Percentiles rank a stretch among this genome's conserved stretches.
Evolutionary conservation across 2,329 filamentous ascomycete species (phyloP).

Genomic region (Pseudogymnoascus sp.): DNA sequence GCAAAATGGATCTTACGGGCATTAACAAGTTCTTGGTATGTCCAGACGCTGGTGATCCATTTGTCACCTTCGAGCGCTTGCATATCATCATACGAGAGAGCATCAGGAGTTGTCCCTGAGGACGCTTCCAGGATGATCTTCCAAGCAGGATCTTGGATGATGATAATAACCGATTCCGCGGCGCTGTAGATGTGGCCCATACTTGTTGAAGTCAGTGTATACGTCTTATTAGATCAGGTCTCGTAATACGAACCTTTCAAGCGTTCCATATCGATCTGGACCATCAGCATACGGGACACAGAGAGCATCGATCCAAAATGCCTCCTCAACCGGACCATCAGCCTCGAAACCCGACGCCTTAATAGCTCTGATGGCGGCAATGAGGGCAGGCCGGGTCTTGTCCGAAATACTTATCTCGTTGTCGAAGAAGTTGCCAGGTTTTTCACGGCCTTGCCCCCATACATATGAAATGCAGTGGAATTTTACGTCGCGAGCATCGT

Average conservation of each 20-base stretch:
- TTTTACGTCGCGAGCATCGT: slow-evolving; percentile 7
- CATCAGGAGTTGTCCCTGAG: not conserved
- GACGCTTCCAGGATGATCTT: slow-evolving; percentile 3
- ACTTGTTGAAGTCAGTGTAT: not conserved
- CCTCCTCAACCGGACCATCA: slow-evolving; percentile 10
- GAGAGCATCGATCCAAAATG: slow-evolving; percentile 19
- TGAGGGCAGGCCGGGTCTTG: slow-evolving; percentile 15
- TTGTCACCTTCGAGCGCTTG: not conserved
- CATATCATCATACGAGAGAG: slow-evolving; percentile 1
- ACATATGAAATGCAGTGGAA: slow-evolving; percentile 20
- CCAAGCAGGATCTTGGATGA: slow-evolving; percentile 8
- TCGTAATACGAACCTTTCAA: slow-evolving; percentile 15
- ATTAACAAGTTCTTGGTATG: slow-evolving; percentile 16
- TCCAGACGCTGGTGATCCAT: slow-evolving; percentile 19
- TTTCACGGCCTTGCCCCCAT: slow-evolving; percentile 15
- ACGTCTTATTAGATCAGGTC: not conserved
- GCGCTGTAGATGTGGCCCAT: slow-evolving; percentile 5
- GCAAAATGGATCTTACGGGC: not conserved
- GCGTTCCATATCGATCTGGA: slow-evolving; percentile 13
- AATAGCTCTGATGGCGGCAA: slow-evolving; percentile 16
- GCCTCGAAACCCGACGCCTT: not conserved
- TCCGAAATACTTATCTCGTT: slow-evolving; percentile 17
- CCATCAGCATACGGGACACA: slow-evolving; percentile 16
- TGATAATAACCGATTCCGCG: slow-evolving; percentile 8
- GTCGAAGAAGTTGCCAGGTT: slow-evolving; percentile 16